These are phyloP conservation scores for Circinella umbellata DNA, from an alignment of 371 early-diverging fungal genomes.

Conservation along the genomic window DNA sequence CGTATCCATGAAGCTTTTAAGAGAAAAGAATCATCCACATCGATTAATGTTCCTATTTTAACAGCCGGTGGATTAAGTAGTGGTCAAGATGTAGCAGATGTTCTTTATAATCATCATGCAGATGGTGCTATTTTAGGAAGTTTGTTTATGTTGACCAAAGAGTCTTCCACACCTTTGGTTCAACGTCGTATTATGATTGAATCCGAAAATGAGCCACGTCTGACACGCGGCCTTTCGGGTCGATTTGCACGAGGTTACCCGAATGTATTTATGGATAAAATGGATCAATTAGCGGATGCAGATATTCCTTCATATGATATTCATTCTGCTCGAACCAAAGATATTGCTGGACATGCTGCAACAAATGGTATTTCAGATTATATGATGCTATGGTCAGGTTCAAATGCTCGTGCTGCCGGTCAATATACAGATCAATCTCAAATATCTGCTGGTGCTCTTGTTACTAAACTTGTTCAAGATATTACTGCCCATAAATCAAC, in stretches of 20 bases:
- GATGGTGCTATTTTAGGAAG: conserved; percentile 50
- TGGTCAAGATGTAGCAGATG: conserved; percentile 25
- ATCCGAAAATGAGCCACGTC: conserved; percentile 20
- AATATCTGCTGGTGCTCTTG: conserved; percentile 31
- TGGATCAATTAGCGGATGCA: conserved; percentile 23
- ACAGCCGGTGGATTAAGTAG: conserved; percentile 51
- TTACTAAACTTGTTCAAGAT: conserved; percentile 35
- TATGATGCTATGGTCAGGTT: conserved; percentile 39
- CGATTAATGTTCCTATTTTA: conserved; percentile 29
- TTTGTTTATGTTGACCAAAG: conserved; percentile 43
- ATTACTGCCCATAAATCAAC: not conserved
- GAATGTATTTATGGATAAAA: conserved; percentile 37
- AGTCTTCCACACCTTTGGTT: conserved; percentile 32
- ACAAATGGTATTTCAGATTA: conserved; percentile 30
- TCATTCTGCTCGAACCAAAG: conserved; percentile 46
- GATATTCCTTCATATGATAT: conserved; percentile 43
- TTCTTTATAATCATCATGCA: conserved; percentile 25
- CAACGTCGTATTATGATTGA: conserved; percentile 34
- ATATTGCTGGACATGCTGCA: conserved; percentile 39
- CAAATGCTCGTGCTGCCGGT: conserved; percentile 29
- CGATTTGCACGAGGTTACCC: conserved; percentile 40
- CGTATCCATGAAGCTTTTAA: conserved; percentile 20
- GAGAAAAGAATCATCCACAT: not conserved
- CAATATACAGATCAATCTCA: conserved; percentile 40
- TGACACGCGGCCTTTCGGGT: conserved; percentile 41